Base-by-base conservation (phyloP, 805 yeast genomes). In the Yarrowia sp. region DNA sequence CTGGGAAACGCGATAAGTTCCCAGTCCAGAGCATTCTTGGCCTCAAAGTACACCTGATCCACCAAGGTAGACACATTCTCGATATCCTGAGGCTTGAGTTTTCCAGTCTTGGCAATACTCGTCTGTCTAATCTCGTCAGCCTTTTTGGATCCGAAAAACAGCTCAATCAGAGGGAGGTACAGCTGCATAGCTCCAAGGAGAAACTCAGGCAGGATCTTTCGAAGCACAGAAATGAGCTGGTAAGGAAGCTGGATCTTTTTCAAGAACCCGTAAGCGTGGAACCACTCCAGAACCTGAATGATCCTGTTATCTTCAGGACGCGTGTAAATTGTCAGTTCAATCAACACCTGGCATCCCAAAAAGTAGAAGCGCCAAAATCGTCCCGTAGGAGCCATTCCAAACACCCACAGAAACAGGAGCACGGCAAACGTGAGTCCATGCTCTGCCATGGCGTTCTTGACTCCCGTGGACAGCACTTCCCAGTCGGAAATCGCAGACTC, bases 321-420 rank as follows among this genome's bases (percentile, higher is more conserved):
- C 5, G 77, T 74, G 42, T 74, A 66, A 10, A 76, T 64, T 9
- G 45, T 56, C 26, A 72, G n/a, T 68, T 76, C 78, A 22, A 71
- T 40, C 15, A 70, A 45, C 12, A 72, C 65, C 45, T 71, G 72
- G 16, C 69, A 69, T 5, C 69, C 45, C 32, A 74, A 58, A 9
- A 72, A 68, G 36, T 64, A 71, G 68, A 70, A 72, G 5, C 77
- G 70, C 78, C 77, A 76, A 66, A 71, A 55, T 7, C 69, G 50
- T 22, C 73, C 76, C 0, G 59, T 38, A 15, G 63, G 69, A 22
- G 71, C 71, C 36, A 70, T 40, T 14, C 70, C 70, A 67, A 75
- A 65, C 36, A 72, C 26, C 41, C 70, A 67, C 26, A 76, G 65
- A 35, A 70, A 48, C 16, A 67, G 43, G 40, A 73, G 43, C 8